Base-by-base conservation (phyloP, 148 eudicot genomes). In the Heliosperma pusillum region DNA sequence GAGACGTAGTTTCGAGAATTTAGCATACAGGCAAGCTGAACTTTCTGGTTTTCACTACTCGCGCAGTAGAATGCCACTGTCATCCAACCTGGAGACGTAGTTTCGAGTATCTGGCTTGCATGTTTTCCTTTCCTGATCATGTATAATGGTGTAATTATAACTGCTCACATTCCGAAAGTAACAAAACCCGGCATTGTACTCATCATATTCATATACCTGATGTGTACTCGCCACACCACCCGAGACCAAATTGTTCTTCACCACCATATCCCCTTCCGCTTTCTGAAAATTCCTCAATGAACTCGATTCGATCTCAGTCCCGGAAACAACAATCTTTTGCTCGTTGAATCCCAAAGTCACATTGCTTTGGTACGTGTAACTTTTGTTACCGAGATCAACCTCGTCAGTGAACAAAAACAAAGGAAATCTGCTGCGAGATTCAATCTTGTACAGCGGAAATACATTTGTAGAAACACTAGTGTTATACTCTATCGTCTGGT, bases 121-220 rank as follows among this genome's bases (percentile, higher is more conserved):
- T 56, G 72, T 77, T 70, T 73, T 52, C 80, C 78, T 78, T 72
- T 71, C 89, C 52, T 87, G 66, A 77, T 93, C 97, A 36, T 86
- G 76, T 59, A 88, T 62, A 81, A 93, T 84, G n/a, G 91, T 89
- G 81, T 89, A 91, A 68, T 93, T 93, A 5, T 86, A 89, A 83
- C 91, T 85, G 73, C 90, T 83, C 22, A 93, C 82, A 71, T 86
- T 83, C 85, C 98, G 86, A 66, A 78, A 78, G 76, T 91, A 93
- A 77, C 97, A 91, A 16, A 27, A 78, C 2, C 56, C 69, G 2
- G 86, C 71, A 77, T 74, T 75, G 11, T 79, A 29, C 20, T 80
- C 79, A 6, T 70, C 64, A 53, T 82, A 90, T 0, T 76, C 55
- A 63, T 91, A 93, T 21, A 73, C 72, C 70, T 93, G 92, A 66